Evolutionary conservation across 768 basidiomycete genomes (phyloP), one percentile per base, ranked within the genome.

Genomic region (Phlebiopsis gigantea): DNA sequence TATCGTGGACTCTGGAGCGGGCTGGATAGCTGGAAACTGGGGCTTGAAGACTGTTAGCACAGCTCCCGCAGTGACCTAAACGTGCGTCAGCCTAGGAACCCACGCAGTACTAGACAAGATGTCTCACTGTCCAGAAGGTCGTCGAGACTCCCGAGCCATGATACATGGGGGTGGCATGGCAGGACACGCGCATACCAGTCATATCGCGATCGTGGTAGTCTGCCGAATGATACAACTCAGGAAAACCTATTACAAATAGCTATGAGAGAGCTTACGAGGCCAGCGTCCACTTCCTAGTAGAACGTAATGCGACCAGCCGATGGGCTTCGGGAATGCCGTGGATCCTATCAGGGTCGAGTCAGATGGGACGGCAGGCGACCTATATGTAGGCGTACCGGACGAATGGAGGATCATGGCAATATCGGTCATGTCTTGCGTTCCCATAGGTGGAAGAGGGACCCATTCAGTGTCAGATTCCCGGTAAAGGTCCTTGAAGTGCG

Each of bases 141-240:
- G 61, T 46, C 34, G 61, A 57, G 17, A 61, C 34, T 1, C 69
- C 69, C 45, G 66, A 59, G 7, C 62, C 69, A 51, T 71, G 69
- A 46, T 56, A 69, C 69, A 69, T 68, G 3, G 69, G 65, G 24
- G 66, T 55, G 1, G 54, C 42, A 28, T 67, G 65, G 39, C 58
- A 52, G 1, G 63, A 55, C 10, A 67, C 26, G 5, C 58, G 43
- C 47, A 55, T 41, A 30, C 66, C 58, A 1, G 64, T 63, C 12
- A 71, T 44, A 47, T 71, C 65, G 1, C 60, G 57, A 5, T 66
- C 67, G 1, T 66, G 67, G 51, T 64, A 70, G 56, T 44, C 58
- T 71, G 46, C 29, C 4, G 44, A 50, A 19, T 45, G 12, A 19
- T 2, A 19, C 6, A 26, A n/a, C 3, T 43, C 10, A 54, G 19